Evolutionary conservation across 1,284 basidiomycete species (phyloP), one percentile per base, ranked within the genome.

Genomic region (Ustilago loliicola): DNA sequence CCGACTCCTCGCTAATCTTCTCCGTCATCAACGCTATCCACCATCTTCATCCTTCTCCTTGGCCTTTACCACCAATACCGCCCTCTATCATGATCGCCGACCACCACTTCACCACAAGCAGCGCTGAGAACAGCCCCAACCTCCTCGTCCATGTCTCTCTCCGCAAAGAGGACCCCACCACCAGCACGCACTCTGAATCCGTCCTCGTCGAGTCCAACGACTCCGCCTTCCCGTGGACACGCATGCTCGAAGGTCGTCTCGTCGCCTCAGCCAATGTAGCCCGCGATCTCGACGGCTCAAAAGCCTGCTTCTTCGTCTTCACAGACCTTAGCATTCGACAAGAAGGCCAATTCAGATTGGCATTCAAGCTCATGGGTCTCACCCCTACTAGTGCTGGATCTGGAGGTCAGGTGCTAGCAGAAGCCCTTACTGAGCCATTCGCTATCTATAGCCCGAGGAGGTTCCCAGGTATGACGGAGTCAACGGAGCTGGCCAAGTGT

Each of bases 221-320:
- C n/a, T 25, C 53, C 5, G 6, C 59, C 21, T 69, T 60, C 57
- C 76, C 72, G 0, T 63, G 53, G 59, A 78, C 72, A 9, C 30
- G 76, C 4, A 72, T 79, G 72, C 66, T 80, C 9, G 79, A 80
- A 38, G 79, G 79, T 13, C 66, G 72, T 13, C 48, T 79, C 7
- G 67, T 77, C 2, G 75, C 77, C 8, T 71, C 64, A 17, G 76
- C 71, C 51, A 78, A 80, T 29, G 68, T 76, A 2, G 76, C 70
- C 9, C 65, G 71, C 23, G 79, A 80, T 27, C 55, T 79, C 0
- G 79, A 80, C 53, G 69, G 75, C 23, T 63, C 59, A 1, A 42
- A 61, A 19, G 79, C 76, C 13, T 79, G 76, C 63, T 79, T 80
- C 53, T 80, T 80, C 30, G 68, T 80, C 45, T 80, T 81, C 30